Evolutionary conservation across 2,329 filamentous ascomycete genomes (phyloP).

Genomic region (Trichoderma hamatum): DNA sequence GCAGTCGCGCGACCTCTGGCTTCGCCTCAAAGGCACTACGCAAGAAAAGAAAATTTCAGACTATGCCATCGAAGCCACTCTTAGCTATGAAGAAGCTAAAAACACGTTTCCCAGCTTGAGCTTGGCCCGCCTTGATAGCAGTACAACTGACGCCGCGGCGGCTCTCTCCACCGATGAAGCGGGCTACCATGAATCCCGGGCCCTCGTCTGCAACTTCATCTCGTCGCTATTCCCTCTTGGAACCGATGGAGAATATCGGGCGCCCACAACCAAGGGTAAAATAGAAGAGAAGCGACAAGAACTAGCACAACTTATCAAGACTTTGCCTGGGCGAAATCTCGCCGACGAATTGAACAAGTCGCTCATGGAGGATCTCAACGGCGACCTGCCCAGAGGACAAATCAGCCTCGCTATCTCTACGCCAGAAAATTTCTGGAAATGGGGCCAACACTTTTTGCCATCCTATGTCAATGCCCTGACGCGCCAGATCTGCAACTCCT

Average conservation of each 20-base stretch:
- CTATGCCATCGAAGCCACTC: slow-evolving; percentile 32
- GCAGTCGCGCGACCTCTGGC: slow-evolving; percentile 60
- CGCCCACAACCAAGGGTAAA: slow-evolving; percentile 24
- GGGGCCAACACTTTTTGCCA: slow-evolving; percentile 62
- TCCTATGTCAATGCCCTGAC: slow-evolving; percentile 59
- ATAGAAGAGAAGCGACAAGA: slow-evolving; percentile 34
- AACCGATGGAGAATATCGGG: slow-evolving; percentile 27
- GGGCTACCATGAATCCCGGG: slow-evolving; percentile 57
- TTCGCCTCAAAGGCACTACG: slow-evolving; percentile 39
- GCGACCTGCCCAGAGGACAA: slow-evolving; percentile 51
- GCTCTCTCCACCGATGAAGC: slow-evolving; percentile 40
- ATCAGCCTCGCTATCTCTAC: slow-evolving; percentile 51
- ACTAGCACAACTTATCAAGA: slow-evolving; percentile 39
- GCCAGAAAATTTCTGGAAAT: slow-evolving; percentile 47
- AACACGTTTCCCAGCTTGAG: background rate
- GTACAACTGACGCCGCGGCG: slow-evolving; percentile 30
- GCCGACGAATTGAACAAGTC: slow-evolving; percentile 48
- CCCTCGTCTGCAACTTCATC: slow-evolving; percentile 54
- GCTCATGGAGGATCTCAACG: slow-evolving; percentile 53
- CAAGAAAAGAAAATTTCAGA: background rate
- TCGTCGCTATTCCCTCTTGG: slow-evolving; percentile 47
- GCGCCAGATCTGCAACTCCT: slow-evolving; percentile 62
- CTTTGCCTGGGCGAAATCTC: slow-evolving; percentile 42
- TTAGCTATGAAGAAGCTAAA: slow-evolving; percentile 41
- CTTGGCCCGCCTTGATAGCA: slow-evolving; percentile 25